Evolutionary conservation across 1,284 basidiomycete genomes (phyloP).

Genomic region (Naganishia sp.): DNA sequence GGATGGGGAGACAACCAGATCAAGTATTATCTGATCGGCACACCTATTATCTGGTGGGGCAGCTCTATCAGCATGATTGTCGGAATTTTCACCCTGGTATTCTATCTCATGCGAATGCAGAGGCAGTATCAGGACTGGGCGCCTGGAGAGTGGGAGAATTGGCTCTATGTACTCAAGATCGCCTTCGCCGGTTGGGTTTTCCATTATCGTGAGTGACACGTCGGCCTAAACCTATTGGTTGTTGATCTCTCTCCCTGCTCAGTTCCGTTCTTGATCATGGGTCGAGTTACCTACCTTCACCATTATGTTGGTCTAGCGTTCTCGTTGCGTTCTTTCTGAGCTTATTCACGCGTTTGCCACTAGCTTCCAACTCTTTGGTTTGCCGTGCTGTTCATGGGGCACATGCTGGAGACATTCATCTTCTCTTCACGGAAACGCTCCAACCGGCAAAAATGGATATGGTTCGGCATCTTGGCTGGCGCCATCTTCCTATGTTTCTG

Average conservation of each 20-base stretch:
- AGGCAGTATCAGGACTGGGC: slow-evolving; percentile 89
- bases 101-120: slow-evolving; percentile 82
- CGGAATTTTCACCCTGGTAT: slow-evolving; percentile 60
- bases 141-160: slow-evolving; percentile 91
- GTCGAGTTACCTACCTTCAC: slow-evolving; percentile 63
- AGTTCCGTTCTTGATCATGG: slow-evolving; percentile 97
- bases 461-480: slow-evolving; percentile 65
- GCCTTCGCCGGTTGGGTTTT: slow-evolving; percentile 89
- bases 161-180: slow-evolving; percentile 87
- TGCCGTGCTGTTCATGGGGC: slow-evolving; percentile 85
- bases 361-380: slow-evolving; percentile 95
- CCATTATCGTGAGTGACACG: slow-evolving; percentile 71
- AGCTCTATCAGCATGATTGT: slow-evolving; percentile 68
- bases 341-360: slow-evolving; percentile 4
- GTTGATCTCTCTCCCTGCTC: background rate
- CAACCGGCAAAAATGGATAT: slow-evolving; percentile 64
- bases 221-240: background rate
- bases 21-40: slow-evolving; percentile 94
- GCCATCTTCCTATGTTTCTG: slow-evolving; percentile 78
- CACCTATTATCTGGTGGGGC: slow-evolving; percentile 90
- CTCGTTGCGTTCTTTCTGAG: slow-evolving; percentile 5
- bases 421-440: slow-evolving; percentile 64
- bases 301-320: slow-evolving; percentile 48
- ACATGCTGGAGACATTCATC: slow-evolving; percentile 88
- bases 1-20: slow-evolving; percentile 85